A percentile compares a stretch with the other conserved stretches of the same genome.
Conservation (phyloP, 345 rosid genomes). For the Chamaenerion angustifolium region DNA sequence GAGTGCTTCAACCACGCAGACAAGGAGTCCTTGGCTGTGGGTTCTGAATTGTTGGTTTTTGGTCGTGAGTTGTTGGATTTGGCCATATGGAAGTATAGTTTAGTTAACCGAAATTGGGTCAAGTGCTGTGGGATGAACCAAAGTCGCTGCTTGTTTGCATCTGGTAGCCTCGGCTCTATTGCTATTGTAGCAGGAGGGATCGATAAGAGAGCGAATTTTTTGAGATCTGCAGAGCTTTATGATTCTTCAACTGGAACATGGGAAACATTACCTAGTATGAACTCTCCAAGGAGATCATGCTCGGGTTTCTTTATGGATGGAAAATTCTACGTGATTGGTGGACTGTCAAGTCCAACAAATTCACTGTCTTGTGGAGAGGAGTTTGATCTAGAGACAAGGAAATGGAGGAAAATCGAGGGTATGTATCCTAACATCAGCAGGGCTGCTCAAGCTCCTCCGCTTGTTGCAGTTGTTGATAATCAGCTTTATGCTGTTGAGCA, state of each 20-base stretch:
- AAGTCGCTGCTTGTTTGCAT: slow-evolving; percentile 70
- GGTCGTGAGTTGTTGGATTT: slow-evolving; percentile 58
- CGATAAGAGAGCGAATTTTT: slow-evolving; percentile 40
- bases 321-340: slow-evolving; percentile 66
- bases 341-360: slow-evolving; percentile 48
- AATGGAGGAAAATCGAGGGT: slow-evolving; percentile 53
- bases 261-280: slow-evolving; percentile 58
- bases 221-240: slow-evolving; percentile 55
- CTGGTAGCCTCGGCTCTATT: slow-evolving; percentile 49
- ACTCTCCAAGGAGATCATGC: slow-evolving; percentile 55
- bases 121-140: slow-evolving; percentile 61
- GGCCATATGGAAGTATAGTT: slow-evolving; percentile 65
- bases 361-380: slow-evolving; percentile 65
- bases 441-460: slow-evolving; percentile 87
- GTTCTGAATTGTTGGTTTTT: slow-evolving; percentile 56
- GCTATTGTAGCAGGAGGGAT: slow-evolving; percentile 71
- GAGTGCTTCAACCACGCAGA: slow-evolving; percentile 71
- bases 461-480: slow-evolving; percentile 62
- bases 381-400: slow-evolving; percentile 43
- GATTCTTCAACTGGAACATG: slow-evolving; percentile 51
- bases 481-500: slow-evolving; percentile 63
- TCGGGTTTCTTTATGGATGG: slow-evolving; percentile 81
- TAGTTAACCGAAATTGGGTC: slow-evolving; percentile 40
- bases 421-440: slow-evolving; percentile 67
- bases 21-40: slow-evolving; percentile 74